phyloP scores from a whole-genome alignment of 257 asterid genomes.

The Gentiana macrophylla region DNA sequence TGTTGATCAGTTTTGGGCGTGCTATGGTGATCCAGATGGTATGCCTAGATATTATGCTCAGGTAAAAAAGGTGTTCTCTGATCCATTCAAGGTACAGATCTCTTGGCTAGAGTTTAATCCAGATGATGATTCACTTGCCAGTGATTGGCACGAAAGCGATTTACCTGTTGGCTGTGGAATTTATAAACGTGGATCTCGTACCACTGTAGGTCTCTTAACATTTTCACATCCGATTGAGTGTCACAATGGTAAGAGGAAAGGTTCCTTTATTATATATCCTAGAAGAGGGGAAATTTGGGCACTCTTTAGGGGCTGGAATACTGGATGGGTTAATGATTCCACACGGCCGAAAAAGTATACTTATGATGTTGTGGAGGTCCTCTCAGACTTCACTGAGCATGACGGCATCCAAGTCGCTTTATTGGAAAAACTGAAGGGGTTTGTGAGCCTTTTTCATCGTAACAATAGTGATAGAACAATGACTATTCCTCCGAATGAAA shows the following conservation, averaged over 20 bases:
- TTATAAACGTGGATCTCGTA: slow-evolving; percentile 27
- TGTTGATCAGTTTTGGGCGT: slow-evolving; percentile 52
- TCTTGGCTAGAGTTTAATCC: slow-evolving; percentile 51
- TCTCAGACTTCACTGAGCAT: slow-evolving; percentile 26
- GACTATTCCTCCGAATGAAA: slow-evolving; percentile 30
- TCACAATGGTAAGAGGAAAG: slow-evolving; percentile 15
- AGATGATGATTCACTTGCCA: slow-evolving; percentile 9
- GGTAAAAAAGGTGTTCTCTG: slow-evolving; percentile 24
- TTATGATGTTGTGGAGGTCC: slow-evolving; percentile 51
- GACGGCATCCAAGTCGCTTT: slow-evolving; percentile 26
- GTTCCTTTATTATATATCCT: slow-evolving; percentile 28
- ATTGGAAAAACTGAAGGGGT: slow-evolving; percentile 44
- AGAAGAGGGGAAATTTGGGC: slow-evolving; percentile 58
- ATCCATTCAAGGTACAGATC: slow-evolving; percentile 38
- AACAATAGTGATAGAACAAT: slow-evolving; percentile 15
- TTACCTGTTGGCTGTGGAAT: slow-evolving; percentile 52
- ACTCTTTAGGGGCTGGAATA: slow-evolving; percentile 41
- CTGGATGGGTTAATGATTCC: slow-evolving; percentile 28
- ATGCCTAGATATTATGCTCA: slow-evolving; percentile 62
- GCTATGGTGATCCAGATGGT: slow-evolving; percentile 38
- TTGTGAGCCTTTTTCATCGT: slow-evolving; percentile 51
- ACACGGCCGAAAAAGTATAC: slow-evolving; percentile 20
- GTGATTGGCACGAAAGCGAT: slow-evolving; percentile 27
- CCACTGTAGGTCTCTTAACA: slow-evolving; percentile 8
- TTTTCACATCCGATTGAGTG: slow-evolving; percentile 43